Conservation (phyloP, 2,329 filamentous ascomycete genomes). For the Akanthomyces lecanii region DNA sequence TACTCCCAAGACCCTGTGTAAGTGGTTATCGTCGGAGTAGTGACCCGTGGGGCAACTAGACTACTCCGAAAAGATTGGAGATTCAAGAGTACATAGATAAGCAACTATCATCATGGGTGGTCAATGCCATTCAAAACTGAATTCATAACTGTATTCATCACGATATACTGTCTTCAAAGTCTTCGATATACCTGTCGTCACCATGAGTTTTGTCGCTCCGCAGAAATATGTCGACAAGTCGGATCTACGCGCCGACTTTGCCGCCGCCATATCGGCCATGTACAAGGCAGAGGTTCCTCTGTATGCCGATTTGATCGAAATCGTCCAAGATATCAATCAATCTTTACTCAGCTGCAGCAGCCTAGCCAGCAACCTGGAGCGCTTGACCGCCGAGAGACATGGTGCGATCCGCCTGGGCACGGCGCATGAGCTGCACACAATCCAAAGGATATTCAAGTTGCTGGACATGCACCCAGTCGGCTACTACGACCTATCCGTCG, state of each 20-base stretch:
- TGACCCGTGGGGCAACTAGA: not conserved
- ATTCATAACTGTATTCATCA: not conserved
- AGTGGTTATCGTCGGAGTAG: not conserved
- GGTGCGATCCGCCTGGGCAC: constrained; percentile 48
- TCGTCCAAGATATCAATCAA: constrained; percentile 28
- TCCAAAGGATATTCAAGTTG: constrained; percentile 41
- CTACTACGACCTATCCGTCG: constrained; percentile 47
- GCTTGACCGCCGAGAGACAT: constrained; percentile 33
- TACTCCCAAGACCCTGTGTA: no score
- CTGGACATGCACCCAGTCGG: constrained; percentile 47
- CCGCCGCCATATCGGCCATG: constrained; percentile 32
- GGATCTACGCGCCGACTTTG: constrained; percentile 26
- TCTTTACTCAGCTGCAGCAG: not conserved
- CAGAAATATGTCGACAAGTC: not conserved
- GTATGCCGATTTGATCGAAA: constrained; percentile 30
- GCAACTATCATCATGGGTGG: not conserved
- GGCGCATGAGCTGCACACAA: constrained; percentile 37
- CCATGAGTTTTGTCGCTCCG: not conserved
- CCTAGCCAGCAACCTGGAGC: not conserved
- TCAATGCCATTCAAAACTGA: not conserved
- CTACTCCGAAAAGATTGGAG: not conserved
- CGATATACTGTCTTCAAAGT: not conserved
- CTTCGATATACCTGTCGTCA: not conserved
- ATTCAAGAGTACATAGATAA: not conserved
- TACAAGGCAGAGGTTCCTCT: constrained; percentile 33